A percentile compares a stretch with the other conserved stretches of the same genome.
phyloP scores from a whole-genome alignment of 768 basidiomycete species.

The Pholiota molesta region DNA sequence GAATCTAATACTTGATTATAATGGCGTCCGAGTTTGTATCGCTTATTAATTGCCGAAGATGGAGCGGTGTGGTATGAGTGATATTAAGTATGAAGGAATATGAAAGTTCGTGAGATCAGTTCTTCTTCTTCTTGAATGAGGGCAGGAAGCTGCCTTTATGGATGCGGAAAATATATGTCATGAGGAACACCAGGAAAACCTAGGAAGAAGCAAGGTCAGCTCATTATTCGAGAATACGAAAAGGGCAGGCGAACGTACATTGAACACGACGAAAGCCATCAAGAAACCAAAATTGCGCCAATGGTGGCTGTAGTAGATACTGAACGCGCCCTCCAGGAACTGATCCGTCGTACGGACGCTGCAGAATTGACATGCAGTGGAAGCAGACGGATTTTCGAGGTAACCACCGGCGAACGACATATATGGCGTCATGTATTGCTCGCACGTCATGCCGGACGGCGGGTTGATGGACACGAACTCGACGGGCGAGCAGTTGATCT shows the following conservation, averaged over 20 bases:
- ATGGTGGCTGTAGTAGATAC: conserved; percentile 54
- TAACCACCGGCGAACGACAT: conserved; percentile 57
- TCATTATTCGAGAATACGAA: neutral
- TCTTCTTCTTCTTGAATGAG: conserved; percentile 27
- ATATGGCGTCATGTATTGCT: conserved; percentile 53
- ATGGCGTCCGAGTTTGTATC: too few species aligned
- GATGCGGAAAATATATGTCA: conserved; percentile 60
- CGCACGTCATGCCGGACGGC: conserved; percentile 56
- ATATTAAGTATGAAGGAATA: too few species aligned
- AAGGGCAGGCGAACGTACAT: conserved; percentile 32
- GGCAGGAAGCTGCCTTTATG: conserved; percentile 33
- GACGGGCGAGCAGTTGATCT: conserved; percentile 48
- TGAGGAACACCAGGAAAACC: conserved; percentile 43
- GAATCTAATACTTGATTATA: neutral
- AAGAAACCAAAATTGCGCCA: conserved; percentile 61
- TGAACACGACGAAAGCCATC: conserved; percentile 48
- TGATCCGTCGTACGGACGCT: conserved; percentile 56
- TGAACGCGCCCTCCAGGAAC: conserved; percentile 55
- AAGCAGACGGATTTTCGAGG: conserved; percentile 54
- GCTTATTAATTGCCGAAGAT: too few species aligned
- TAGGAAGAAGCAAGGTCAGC: conserved; percentile 21
- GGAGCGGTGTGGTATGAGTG: too few species aligned
- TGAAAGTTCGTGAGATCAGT: conserved; percentile 6
- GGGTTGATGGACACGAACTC: conserved; percentile 60
- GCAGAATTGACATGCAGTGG: conserved; percentile 59